Base-by-base conservation (phyloP, 192 early-diverging fungal species). In the Phycomyces nitens region DNA sequence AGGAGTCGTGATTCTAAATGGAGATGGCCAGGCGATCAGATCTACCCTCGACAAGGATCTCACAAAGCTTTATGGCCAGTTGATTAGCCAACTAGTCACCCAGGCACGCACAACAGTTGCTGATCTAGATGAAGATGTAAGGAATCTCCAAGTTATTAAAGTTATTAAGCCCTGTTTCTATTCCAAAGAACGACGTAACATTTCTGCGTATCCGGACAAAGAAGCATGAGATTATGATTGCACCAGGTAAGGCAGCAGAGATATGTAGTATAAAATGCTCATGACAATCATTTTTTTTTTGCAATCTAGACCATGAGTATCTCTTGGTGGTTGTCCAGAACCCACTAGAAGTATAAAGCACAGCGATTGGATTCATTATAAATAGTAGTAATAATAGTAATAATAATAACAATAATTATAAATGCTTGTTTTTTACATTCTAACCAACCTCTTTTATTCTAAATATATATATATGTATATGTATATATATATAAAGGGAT, bases 221-320 rank as follows among this genome's bases (percentile, higher is more conserved):
- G 77, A 93, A 94, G 65, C 92, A 96, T 74, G 96, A 98, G 70
- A 90, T 98, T 51, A 96, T 98, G 93, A 84, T 98, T 18, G 91
- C 92, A 11, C 93, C 94, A 58, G 92, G 89, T 94, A 79, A 64
- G 64, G 16, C 15, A 38, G 21, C 6, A 18, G 1, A n/a, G 54
- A 21, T 40, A 10, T 20, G 6, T 52, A 6, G 1, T 53, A 5
- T 23, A 44, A 26, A 0, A n/a, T n/a, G n/a, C n/a, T n/a, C n/a
- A n/a, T n/a, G n/a, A n/a, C n/a, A n/a, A n/a, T n/a, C n/a, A n/a
- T n/a, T n/a, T n/a, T n/a, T n/a, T n/a, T n/a, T n/a, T n/a, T n/a
- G n/a, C n/a, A n/a, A n/a, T n/a, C n/a, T 72, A 94, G 92, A 92
- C 54, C 82, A 88, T 65, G 92, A 92, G 49, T 94, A 94, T 59